phyloP scores from a whole-genome alignment of 169 alveolate genomes.

The Cryptosporidium muris region DNA sequence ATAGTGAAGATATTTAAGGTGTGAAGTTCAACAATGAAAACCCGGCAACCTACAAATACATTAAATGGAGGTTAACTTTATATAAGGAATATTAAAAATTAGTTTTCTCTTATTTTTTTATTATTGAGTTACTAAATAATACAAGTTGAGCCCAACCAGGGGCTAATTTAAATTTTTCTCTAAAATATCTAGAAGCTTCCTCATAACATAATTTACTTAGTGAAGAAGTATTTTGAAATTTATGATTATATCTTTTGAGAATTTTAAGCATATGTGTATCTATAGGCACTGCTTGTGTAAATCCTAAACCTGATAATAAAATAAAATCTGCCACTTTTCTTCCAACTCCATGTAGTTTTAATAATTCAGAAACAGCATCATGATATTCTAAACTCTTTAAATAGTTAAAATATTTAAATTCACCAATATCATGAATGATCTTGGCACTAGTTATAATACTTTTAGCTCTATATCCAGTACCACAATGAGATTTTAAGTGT shows the following conservation, averaged over 20 bases:
- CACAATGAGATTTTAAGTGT: slow-evolving; percentile 30
- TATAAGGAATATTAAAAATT: neutral
- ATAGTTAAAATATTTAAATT: slow-evolving; percentile 11
- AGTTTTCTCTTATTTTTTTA: slow-evolving; percentile 2
- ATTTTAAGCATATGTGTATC: slow-evolving; percentile 64
- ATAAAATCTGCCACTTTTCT: slow-evolving; percentile 65
- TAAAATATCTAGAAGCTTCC: slow-evolving; percentile 19
- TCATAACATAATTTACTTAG: slow-evolving; percentile 22
- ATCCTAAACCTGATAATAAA: slow-evolving; percentile 63
- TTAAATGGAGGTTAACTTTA: neutral
- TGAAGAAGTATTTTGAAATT: slow-evolving; percentile 1
- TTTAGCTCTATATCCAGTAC: slow-evolving; percentile 64
- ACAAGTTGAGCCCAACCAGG: slow-evolving; percentile 72
- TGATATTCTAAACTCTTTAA: slow-evolving; percentile 26
- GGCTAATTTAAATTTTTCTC: slow-evolving; percentile 21
- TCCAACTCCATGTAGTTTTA: slow-evolving; percentile 56
- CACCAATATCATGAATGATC: slow-evolving; percentile 5
- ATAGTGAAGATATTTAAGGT: neutral
- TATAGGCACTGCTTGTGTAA: slow-evolving; percentile 51
- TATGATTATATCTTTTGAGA: slow-evolving; percentile 9
- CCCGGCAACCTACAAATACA: neutral
- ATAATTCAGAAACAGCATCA: slow-evolving; percentile 27
- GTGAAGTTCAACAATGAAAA: neutral
- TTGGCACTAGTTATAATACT: slow-evolving; percentile 33
- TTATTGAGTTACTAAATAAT: slow-evolving; percentile 45